These are phyloP conservation scores for Magnusiomyces suaveolens DNA, from an alignment of 1,139 yeast genomes.

Conservation along the genomic window DNA sequence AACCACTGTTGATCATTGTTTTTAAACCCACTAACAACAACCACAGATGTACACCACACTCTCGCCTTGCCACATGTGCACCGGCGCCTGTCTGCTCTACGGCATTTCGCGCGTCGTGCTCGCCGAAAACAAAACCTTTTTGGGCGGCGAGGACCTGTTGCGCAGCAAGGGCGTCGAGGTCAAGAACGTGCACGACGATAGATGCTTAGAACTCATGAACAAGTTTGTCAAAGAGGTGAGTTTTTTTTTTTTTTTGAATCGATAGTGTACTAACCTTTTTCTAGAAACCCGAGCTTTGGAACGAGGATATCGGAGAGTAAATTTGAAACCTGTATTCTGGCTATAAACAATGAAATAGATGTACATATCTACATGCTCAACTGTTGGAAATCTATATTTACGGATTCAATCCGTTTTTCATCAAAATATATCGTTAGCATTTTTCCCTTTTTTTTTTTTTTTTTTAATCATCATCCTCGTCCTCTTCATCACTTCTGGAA, in stretches of 20 bases:
- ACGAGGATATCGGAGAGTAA: slow-evolving; percentile 71
- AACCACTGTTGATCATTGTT: not conserved
- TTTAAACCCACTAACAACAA: too few relatives aligned
- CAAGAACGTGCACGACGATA: slow-evolving; percentile 52
- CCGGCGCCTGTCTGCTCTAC: slow-evolving; percentile 84
- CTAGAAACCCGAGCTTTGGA: slow-evolving; percentile 66
- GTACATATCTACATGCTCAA: not conserved
- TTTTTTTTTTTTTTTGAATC: not conserved
- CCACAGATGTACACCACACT: slow-evolving; percentile 76
- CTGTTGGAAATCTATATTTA: too few relatives aligned
- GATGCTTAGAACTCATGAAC: slow-evolving; percentile 66
- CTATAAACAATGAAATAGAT: not conserved
- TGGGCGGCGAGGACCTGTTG: slow-evolving; percentile 70
- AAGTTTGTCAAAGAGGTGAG: slow-evolving; percentile 53
- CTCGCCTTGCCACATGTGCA: slow-evolving; percentile 91
- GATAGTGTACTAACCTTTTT: not conserved
- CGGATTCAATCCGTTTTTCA: too few relatives aligned
- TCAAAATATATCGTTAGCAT: not conserved
- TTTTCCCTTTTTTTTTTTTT: not conserved
- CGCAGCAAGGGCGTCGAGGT: slow-evolving; percentile 62
- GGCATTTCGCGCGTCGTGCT: slow-evolving; percentile 77
- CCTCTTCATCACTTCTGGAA: slow-evolving; percentile 60
- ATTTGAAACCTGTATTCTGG: not conserved
- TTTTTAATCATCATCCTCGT: slow-evolving; percentile 31
- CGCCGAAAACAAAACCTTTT: slow-evolving; percentile 75